Evolutionary conservation across 2,329 filamentous ascomycete species (phyloP).

Genomic region (Tolypocladium amazonense): DNA sequence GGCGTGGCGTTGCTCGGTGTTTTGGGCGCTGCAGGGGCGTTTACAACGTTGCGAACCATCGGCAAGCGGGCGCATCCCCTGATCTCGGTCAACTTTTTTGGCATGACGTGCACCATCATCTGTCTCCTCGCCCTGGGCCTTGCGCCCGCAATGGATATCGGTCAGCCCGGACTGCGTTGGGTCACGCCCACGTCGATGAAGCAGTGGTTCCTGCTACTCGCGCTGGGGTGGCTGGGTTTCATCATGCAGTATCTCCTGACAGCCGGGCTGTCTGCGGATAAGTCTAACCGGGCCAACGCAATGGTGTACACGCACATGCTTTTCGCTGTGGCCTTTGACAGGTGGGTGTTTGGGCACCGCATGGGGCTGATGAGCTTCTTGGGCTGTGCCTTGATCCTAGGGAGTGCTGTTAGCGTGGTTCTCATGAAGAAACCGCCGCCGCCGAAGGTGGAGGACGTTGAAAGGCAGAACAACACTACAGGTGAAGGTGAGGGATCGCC

Average conservation of each 20-base stretch:
- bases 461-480: conserved; percentile 17
- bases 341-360: conserved; percentile 38
- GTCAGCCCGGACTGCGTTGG: conserved; percentile 35
- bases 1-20: conserved; percentile 67
- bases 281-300: conserved; percentile 45
- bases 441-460: conserved; percentile 20
- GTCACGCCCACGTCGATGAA: conserved; percentile 26
- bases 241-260: conserved; percentile 81
- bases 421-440: conserved; percentile 29
- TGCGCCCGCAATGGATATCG: conserved; percentile 31
- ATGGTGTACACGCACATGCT: conserved; percentile 51
- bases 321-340: conserved; percentile 42
- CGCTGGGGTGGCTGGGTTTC: conserved; percentile 66
- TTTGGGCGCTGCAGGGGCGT: conserved; percentile 62
- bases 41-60: conserved; percentile 67
- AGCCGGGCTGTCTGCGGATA: conserved; percentile 61
- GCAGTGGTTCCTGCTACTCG: conserved; percentile 58
- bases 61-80: conserved; percentile 70
- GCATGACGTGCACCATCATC: conserved; percentile 58
- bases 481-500: conserved; percentile 25
- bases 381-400: conserved; percentile 41
- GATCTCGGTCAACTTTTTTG: conserved; percentile 82
- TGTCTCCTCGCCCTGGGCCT: conserved; percentile 48
- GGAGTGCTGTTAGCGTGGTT: conserved; percentile 40
- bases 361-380: conserved; percentile 39